Evolutionary conservation across 2,329 filamentous ascomycete genomes (phyloP), one percentile per base, ranked within the genome.

Genomic region (Acarospora socialis): DNA sequence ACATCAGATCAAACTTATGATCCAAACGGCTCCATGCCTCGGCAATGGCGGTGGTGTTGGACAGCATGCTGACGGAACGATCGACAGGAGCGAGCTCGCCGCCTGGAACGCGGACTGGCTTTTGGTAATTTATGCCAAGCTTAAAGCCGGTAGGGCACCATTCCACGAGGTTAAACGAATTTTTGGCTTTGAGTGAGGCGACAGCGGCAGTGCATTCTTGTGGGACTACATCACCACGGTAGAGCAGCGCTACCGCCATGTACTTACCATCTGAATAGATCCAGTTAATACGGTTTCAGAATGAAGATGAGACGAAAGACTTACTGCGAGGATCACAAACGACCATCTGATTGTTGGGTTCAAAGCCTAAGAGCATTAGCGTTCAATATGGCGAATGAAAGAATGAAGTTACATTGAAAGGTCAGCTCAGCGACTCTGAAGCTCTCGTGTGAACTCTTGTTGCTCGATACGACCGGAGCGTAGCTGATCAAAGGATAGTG

Each of bases 61-160:
- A 87, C 43, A 98, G 70, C 90, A 98, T 95, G 77, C 87, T 94
- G 46, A 95, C 87, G 63, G 87, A 87, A 54, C 90, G 87, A 74
- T 87, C 83, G 62, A 94, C 87, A 72, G 92, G 90, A 62, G 90
- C 87, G 43, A 95, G 74, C 56, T 95, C 90, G 52, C 87, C 87
- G 65, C 94, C 92, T 54, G 84, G 90, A 36, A 95, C 87, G 64
- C 81, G 80, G 68, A 92, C 75, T 46, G 87, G 87, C 55, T 86
- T 81, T 70, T 95, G 86, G 77, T 92, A 95, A 81, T 86, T 94
- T 71, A 98, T 98, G 72, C 90, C 90, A 49, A 98, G 82, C 81
- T 98, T 98, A 80, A 98, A 98, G 48, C 90, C 90, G 62, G 90
- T 98, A 40, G 90, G 90, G 76, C 90, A 98, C 90, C 90, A 98